A percentile compares a stretch with the other conserved stretches of the same genome.
Conservation (phyloP, 1,139 yeast genomes). For the Lodderomyces jiufengensis region DNA sequence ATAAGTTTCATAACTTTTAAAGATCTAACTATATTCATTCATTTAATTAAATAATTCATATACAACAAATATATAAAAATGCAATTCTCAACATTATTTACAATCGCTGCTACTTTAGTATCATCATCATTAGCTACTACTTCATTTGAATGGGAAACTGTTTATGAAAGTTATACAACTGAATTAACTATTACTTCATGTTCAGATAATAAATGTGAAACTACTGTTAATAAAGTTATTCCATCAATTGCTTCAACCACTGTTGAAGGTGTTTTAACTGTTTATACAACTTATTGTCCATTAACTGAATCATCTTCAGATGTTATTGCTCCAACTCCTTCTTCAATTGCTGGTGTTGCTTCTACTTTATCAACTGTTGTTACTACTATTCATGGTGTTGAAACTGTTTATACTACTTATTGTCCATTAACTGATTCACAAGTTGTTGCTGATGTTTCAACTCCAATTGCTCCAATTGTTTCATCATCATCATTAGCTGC, state of each 20-base stretch:
- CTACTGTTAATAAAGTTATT: slow-evolving; percentile 21
- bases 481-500: slow-evolving; percentile 17
- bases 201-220: slow-evolving; percentile 32
- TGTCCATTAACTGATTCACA: slow-evolving; percentile 27
- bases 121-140: slow-evolving; percentile 20
- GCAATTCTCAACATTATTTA: slow-evolving; percentile 31
- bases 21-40: slow-evolving; percentile 15
- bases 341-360: slow-evolving; percentile 16
- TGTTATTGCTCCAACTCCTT: slow-evolving; percentile 18
- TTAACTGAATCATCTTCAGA: slow-evolving; percentile 21
- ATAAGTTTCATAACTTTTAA: too few relatives aligned
- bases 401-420: slow-evolving; percentile 43
- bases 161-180: slow-evolving; percentile 32
- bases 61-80: slow-evolving; percentile 12
- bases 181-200: slow-evolving; percentile 44
- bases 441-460: slow-evolving; percentile 11
- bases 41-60: slow-evolving; percentile 10
- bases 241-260: slow-evolving; percentile 39
- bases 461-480: slow-evolving; percentile 21
- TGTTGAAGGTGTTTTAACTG: slow-evolving; percentile 38
- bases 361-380: slow-evolving; percentile 11
- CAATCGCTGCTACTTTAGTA: slow-evolving; percentile 28
- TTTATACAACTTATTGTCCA: slow-evolving; percentile 51
- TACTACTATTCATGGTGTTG: slow-evolving; percentile 31
- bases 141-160: slow-evolving; percentile 21